Conservation (phyloP, 2,329 filamentous ascomycete species). For the Fusarium anguioides region DNA sequence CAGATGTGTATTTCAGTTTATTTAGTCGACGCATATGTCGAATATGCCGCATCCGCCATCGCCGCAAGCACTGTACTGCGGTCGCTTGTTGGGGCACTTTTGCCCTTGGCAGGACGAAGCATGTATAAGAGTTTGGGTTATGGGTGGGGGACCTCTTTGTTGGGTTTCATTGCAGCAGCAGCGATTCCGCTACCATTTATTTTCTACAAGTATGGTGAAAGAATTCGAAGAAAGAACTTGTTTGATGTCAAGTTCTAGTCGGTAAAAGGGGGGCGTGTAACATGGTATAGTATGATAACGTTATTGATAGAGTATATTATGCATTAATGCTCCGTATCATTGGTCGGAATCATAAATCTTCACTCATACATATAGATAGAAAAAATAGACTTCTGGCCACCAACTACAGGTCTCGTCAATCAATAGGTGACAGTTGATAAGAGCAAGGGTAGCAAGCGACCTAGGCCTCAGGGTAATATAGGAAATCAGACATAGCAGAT, state of each 20-base stretch:
- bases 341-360: not conserved
- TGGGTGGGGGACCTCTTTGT: slow-evolving; percentile 60
- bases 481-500: too few species aligned
- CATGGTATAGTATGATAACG: not conserved
- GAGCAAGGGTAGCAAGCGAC: not conserved
- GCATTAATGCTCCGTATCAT: not conserved
- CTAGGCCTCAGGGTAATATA: too few species aligned
- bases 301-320: not conserved
- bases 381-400: not conserved
- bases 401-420: too few species aligned
- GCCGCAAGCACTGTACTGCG: slow-evolving; percentile 54
- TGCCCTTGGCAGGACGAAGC: slow-evolving; percentile 68
- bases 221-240: slow-evolving; percentile 49
- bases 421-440: not conserved
- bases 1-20: slow-evolving; percentile 69
- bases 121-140: slow-evolving; percentile 54
- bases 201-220: slow-evolving; percentile 53
- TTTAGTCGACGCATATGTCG: slow-evolving; percentile 57
- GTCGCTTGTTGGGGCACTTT: slow-evolving; percentile 70
- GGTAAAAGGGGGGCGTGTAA: not conserved
- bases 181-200: slow-evolving; percentile 53
- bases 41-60: slow-evolving; percentile 46
- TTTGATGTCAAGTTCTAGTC: slow-evolving; percentile 40
- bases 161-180: slow-evolving; percentile 61
- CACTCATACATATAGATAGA: not conserved